phyloP scores from a whole-genome alignment of 805 yeast species.

The Martiniozyma abietophila region DNA sequence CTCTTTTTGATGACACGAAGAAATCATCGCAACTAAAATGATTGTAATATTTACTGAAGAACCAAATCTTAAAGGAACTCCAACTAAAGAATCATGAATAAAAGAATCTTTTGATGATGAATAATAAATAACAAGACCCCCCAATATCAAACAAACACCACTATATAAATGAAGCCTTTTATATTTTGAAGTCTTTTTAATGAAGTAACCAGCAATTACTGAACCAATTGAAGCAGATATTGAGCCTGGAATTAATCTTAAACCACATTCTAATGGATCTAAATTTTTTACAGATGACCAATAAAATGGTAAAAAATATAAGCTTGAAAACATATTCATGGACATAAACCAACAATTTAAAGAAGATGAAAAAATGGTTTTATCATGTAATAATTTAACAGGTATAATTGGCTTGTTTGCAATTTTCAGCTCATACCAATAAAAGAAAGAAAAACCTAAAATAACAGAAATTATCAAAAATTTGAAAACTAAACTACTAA shows the following conservation, averaged over 20 bases:
- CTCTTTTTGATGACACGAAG: constrained; percentile 55
- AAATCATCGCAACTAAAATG: constrained; percentile 61
- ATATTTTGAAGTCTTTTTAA: constrained; percentile 60
- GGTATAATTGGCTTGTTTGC: constrained; percentile 56
- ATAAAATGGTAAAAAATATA: constrained; percentile 64
- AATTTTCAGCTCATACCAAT: constrained; percentile 3
- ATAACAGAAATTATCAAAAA: constrained; percentile 1
- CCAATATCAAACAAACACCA: constrained; percentile 37
- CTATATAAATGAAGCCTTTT: constrained; percentile 31
- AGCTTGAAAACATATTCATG: constrained; percentile 51
- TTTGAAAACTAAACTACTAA: constrained; percentile 36
- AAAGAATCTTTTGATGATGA: no score
- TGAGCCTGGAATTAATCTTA: constrained; percentile 44
- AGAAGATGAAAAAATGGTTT: constrained; percentile 55
- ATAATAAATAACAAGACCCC: constrained; percentile 30
- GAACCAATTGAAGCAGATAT: constrained; percentile 61
- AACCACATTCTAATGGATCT: constrained; percentile 25
- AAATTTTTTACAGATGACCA: constrained; percentile 23
- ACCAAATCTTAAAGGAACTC: constrained; percentile 51
- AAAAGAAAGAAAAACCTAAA: constrained; percentile 5
- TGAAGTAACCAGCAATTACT: constrained; percentile 53
- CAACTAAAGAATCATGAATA: constrained; percentile 33
- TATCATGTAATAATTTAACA: constrained; percentile 40
- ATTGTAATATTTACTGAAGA: constrained; percentile 61
- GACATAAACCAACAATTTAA: constrained; percentile 60